A percentile compares a stretch with the other conserved stretches of the same genome.
These are phyloP conservation scores for Crithidia acanthocephali DNA, from an alignment of 208 protist genomes.

Conservation along the genomic window DNA sequence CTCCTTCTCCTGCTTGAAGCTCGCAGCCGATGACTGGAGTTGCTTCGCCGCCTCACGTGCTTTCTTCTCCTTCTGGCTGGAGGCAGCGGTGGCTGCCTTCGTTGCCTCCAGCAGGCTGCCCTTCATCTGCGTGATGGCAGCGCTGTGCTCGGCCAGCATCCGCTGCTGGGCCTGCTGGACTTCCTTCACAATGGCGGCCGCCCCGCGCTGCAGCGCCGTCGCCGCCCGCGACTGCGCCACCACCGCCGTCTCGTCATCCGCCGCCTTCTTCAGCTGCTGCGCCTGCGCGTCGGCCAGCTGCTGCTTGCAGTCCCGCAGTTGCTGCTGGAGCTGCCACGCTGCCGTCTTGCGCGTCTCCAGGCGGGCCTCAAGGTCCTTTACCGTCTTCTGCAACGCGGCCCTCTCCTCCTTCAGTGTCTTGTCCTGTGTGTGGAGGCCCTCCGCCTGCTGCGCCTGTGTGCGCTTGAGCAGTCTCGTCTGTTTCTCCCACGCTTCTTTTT, in stretches of 20 bases:
- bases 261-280: background rate
- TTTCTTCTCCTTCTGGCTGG: constrained; percentile 16
- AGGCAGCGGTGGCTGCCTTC: constrained; percentile 6
- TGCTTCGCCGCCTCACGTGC: constrained; percentile 20
- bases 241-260: constrained; percentile 1
- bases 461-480: background rate
- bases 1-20: constrained; percentile 28
- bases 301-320: constrained; percentile 28
- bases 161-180: constrained; percentile 29
- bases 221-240: constrained; percentile 13
- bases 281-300: constrained; percentile 19
- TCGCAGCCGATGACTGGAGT: constrained; percentile 9
- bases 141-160: constrained; percentile 21
- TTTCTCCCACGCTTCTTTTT: constrained; percentile 6
- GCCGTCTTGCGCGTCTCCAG: constrained; percentile 25
- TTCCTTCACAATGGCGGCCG: constrained; percentile 21
- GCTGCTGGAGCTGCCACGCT: constrained; percentile 27
- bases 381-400: constrained; percentile 15
- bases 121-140: constrained; percentile 11
- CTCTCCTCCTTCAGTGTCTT: constrained; percentile 28
- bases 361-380: constrained; percentile 26
- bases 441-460: constrained; percentile 5
- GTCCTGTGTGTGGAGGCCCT: constrained; percentile 1
- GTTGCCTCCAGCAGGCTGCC: constrained; percentile 16
- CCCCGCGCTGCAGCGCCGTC: constrained; percentile 15